Evolutionary conservation across 2,329 filamentous ascomycete species (phyloP).

Genomic region (Phyllosticta capitalensis): DNA sequence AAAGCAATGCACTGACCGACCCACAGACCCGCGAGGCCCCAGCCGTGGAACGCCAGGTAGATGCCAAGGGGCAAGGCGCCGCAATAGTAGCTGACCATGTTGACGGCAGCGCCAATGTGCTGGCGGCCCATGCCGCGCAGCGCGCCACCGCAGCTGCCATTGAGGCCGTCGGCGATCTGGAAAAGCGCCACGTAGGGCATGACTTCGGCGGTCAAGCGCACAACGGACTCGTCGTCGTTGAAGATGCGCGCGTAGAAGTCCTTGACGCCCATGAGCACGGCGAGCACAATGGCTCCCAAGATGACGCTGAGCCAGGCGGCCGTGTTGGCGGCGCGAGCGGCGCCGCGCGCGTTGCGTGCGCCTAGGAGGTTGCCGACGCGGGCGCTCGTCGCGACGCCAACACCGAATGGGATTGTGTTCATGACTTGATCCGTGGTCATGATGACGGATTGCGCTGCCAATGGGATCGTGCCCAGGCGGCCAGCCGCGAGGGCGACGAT

Average conservation of each 20-base stretch:
- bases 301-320: conserved; percentile 65
- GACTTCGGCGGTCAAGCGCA: conserved; percentile 63
- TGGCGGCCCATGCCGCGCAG: conserved; percentile 78
- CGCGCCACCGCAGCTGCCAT: conserved; percentile 73
- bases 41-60: conserved; percentile 76
- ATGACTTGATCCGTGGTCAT: conserved; percentile 84
- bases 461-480: conserved; percentile 63
- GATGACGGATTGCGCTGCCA: conserved; percentile 78
- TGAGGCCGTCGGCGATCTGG: conserved; percentile 81
- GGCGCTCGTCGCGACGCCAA: conserved; percentile 71
- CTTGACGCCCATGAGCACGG: conserved; percentile 59
- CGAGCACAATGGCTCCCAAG: conserved; percentile 58
- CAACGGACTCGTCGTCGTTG: conserved; percentile 65
- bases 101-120: conserved; percentile 74
- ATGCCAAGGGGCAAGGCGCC: conserved; percentile 74
- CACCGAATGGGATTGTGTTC: conserved; percentile 77
- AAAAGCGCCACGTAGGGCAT: conserved; percentile 83
- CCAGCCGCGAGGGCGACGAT: conserved; percentile 79
- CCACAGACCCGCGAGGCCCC: conserved; percentile 74
- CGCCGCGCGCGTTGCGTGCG: conserved; percentile 53
- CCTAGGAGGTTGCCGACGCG: conserved; percentile 75
- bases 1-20: conserved; percentile 64
- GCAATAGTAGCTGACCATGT: conserved; percentile 74
- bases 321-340: conserved; percentile 62
- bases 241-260: conserved; percentile 70